Percentiles rank a stretch among this genome's conserved stretches.
These are phyloP conservation scores for Coniella vitis DNA, from an alignment of 2,329 filamentous ascomycete genomes.

Conservation along the genomic window DNA sequence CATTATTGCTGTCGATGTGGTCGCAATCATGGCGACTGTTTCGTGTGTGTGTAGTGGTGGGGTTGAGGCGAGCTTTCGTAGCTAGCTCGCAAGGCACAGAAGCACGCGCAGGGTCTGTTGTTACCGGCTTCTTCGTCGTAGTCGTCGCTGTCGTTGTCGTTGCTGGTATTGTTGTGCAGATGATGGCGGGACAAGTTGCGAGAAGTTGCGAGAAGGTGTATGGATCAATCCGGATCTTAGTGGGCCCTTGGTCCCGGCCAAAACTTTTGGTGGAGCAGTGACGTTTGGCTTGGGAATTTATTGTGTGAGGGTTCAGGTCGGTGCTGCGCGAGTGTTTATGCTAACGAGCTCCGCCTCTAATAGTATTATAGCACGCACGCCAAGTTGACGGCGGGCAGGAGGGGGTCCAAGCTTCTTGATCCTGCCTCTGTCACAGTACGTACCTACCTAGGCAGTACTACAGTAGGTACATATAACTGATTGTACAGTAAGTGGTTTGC, in stretches of 20 bases:
- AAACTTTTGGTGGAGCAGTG: conserved; percentile 14
- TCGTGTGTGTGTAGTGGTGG: not conserved
- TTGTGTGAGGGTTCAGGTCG: not conserved
- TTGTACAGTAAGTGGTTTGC: too few species aligned
- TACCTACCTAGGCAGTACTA: too few species aligned
- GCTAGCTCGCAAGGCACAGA: too few species aligned
- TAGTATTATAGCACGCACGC: not conserved
- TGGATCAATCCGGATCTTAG: not conserved
- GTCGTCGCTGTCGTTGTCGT: conserved; percentile 26
- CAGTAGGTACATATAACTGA: too few species aligned
- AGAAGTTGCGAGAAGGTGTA: not conserved
- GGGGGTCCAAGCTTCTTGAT: not conserved
- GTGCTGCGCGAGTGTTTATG: conserved; percentile 8
- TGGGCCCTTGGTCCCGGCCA: not conserved
- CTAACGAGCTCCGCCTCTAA: not conserved
- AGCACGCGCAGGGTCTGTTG: too few species aligned
- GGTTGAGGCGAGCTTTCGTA: not conserved
- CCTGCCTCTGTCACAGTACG: not conserved
- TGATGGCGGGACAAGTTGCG: not conserved
- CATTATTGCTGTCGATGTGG: conserved; percentile 24
- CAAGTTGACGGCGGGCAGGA: conserved; percentile 4
- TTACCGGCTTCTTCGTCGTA: too few species aligned
- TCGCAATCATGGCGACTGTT: conserved; percentile 22
- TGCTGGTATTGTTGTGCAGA: not conserved
- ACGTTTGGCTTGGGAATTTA: conserved; percentile 1